Evolutionary conservation across 2,329 filamentous ascomycete species (phyloP).

Genomic region (Pestalotiopsis fici): DNA sequence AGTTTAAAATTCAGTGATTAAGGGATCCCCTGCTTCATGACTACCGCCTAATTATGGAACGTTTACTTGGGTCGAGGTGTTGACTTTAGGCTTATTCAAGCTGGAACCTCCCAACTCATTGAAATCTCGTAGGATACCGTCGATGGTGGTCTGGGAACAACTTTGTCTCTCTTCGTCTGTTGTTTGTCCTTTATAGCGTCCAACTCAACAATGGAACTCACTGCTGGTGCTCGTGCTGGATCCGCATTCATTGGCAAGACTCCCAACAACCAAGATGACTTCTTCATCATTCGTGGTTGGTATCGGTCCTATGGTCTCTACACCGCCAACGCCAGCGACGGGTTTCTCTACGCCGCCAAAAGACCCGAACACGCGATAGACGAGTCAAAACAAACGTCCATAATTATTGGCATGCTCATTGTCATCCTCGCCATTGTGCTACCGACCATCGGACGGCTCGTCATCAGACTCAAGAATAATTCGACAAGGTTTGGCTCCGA

Average conservation of each 20-base stretch:
- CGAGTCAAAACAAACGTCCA: slow-evolving; percentile 9
- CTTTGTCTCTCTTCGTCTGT: too few relatives aligned
- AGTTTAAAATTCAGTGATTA: too few relatives aligned
- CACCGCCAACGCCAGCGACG: background rate
- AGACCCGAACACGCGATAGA: background rate
- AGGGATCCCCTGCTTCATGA: too few relatives aligned
- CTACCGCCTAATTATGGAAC: too few relatives aligned
- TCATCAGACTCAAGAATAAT: slow-evolving; percentile 8
- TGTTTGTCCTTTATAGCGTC: too few relatives aligned
- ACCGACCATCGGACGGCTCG: slow-evolving; percentile 5
- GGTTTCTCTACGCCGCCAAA: background rate
- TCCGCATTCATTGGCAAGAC: background rate
- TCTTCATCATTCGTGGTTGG: background rate
- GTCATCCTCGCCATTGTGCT: slow-evolving; percentile 10
- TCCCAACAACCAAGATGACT: slow-evolving; percentile 3
- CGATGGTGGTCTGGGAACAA: too few relatives aligned
- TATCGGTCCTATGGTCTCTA: background rate
- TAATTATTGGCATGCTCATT: slow-evolving; percentile 12
- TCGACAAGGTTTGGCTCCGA: slow-evolving; percentile 11
- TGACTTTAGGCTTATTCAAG: too few relatives aligned
- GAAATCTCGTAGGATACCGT: too few relatives aligned
- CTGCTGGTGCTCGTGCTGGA: background rate
- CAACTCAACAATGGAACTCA: too few relatives aligned
- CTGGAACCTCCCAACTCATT: too few relatives aligned
- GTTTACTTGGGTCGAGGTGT: too few relatives aligned